Conservation (phyloP, 1,284 basidiomycete species). For the Waitea zeae region DNA sequence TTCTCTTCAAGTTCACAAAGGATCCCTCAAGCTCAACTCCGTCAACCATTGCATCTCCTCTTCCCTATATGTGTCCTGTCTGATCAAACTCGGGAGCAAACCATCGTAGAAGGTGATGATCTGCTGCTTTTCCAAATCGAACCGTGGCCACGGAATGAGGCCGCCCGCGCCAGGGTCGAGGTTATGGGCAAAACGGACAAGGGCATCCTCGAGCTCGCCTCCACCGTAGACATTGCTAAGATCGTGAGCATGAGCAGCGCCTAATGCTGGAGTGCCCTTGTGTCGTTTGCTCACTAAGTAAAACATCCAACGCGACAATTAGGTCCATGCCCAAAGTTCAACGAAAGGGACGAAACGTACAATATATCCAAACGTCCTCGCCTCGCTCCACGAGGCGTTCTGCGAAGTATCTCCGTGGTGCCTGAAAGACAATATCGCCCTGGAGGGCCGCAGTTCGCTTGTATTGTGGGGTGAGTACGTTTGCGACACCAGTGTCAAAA, state of each 20-base stretch:
- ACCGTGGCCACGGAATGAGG: too few relatives aligned
- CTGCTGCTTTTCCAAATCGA: too few relatives aligned
- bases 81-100: too few relatives aligned
- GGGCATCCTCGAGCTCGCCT: slow-evolving; percentile 10
- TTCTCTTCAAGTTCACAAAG: too few relatives aligned
- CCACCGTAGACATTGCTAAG: slow-evolving; percentile 9
- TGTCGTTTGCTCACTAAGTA: neutral
- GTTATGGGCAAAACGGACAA: slow-evolving; percentile 12
- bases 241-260: slow-evolving; percentile 9
- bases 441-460: slow-evolving; percentile 17
- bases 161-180: too few relatives aligned
- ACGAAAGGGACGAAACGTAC: neutral
- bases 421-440: slow-evolving; percentile 17
- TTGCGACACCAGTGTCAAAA: slow-evolving; percentile 15
- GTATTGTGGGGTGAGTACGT: slow-evolving; percentile 17
- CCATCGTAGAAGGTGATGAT: too few relatives aligned
- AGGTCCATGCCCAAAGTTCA: neutral
- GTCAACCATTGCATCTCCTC: slow-evolving; percentile 21
- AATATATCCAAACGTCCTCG: neutral
- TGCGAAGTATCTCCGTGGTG: slow-evolving; percentile 12
- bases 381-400: neutral
- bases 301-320: too few relatives aligned
- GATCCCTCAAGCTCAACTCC: slow-evolving; percentile 18
- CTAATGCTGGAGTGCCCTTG: neutral
- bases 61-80: slow-evolving; percentile 14